Evolutionary conservation across 441 rosid genomes (phyloP), one percentile per base, ranked within the genome.

Genomic region (Brassica balearica): DNA sequence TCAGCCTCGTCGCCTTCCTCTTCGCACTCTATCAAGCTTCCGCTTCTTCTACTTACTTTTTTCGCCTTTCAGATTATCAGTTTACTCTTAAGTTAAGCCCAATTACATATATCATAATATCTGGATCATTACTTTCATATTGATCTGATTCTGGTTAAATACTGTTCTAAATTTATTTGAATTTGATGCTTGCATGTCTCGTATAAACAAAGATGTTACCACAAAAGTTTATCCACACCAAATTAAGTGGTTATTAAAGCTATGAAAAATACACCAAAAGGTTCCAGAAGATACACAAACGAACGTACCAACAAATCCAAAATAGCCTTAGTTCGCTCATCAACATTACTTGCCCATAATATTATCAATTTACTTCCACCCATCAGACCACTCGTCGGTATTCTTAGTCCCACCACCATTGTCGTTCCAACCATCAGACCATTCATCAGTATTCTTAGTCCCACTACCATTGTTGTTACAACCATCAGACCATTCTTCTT

Each of bases 351-450:
- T 17, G 4, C 67, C 23, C 27, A 58, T 43, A 25, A 25, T 25
- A 25, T 25, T 34, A 34, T 34, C 27, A n/a, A 4, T 66, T 34
- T 73, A 69, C 62, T 84, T 86, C 97, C 94, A 89, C 6, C 92
- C 73, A 55, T 15, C 65, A 17, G 51, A 32, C 9, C 73, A 70
- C 38, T 56, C 73, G 1, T 34, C 59, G 6, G 56, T 51, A n/a
- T 53, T 53, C 22, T 53, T 15, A 14, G 8, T 53, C 22, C 20
- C 22, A 6, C 53, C 53, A 46, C 53, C 53, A 67, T 41, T 17
- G 10, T 72, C 82, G 10, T 77, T 82, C 97, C 94, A 89, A 5
- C 92, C 73, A 55, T 12, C 61, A n/a, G 41, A 25, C 6, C 72
- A 68, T 9, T 48, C 72, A 0, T 51, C 48, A 2, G 43, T 6